Base-by-base conservation (phyloP, 1,284 basidiomycete genomes). In the Exobasidium rhododendri region DNA sequence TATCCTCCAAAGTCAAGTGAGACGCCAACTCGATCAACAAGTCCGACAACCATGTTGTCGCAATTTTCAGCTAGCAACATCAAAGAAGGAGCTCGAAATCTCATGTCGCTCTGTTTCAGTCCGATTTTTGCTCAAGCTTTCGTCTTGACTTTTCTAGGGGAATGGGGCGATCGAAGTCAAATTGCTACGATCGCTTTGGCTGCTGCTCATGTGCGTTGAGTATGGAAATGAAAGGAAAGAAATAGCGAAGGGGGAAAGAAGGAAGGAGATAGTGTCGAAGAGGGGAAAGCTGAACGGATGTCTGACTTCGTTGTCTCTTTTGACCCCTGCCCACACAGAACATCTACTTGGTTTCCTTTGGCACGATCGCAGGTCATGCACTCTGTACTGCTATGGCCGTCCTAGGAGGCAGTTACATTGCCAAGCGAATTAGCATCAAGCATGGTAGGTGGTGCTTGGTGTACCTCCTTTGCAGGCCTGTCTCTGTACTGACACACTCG, bases 131-230 rank as follows among this genome's bases (percentile, higher is more conserved):
- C 94, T 1, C 94, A 98, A 81, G 88, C 92, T 0, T 98, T 98
- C 72, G 83, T 94, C 43, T 84, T 98, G 61, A 97, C 94, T 0
- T 98, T 98, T 81, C 84, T 98, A 11, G 96, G 94, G 24, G 94
- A 98, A 81, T 98, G 94, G 94, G 96, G 94, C 0, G 96, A 98
- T 81, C 83, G 94, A 49, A 93, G 90, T 76, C 96, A 98, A 82
- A 94, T 98, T 71, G 90, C 96, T 0, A 98, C 94, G 0, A 97
- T 98, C 69, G 94, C 92, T 1, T 84, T 98, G 53, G 96, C 90
- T 1, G 94, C 94, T 35, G 92, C 94, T 26, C 92, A 97, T 83
- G 94, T 97, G n/a, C n/a, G n/a, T n/a, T n/a, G 17, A 40, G 35
- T 40, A 17, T 40, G 7, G 35, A 40, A 40, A 40, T 40, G 7